phyloP scores from a whole-genome alignment of 306 rosid genomes.

The Pueraria montana region DNA sequence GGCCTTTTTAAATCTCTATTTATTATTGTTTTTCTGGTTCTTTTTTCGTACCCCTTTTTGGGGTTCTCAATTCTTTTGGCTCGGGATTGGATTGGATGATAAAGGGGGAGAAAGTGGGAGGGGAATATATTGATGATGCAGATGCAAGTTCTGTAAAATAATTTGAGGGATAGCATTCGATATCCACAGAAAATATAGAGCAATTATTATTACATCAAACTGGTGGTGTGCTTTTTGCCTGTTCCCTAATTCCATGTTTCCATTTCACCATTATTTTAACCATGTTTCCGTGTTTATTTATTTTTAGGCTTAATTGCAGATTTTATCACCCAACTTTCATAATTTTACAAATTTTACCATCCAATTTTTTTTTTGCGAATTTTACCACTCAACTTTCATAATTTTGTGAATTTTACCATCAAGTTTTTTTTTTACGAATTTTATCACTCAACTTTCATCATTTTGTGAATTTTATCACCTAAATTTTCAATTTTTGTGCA shows the following conservation, averaged over 20 bases:
- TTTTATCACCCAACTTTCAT: too few relatives aligned
- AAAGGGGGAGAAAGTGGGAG: not conserved
- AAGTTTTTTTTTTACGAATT: too few relatives aligned
- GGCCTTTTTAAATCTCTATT: slow-evolving; percentile 33
- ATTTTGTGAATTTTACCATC: too few relatives aligned
- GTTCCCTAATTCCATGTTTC: not conserved
- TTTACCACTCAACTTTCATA: too few relatives aligned
- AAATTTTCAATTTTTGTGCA: too few relatives aligned
- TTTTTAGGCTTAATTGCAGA: too few relatives aligned
- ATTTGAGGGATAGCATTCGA: slow-evolving; percentile 35
- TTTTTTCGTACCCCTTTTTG: not conserved
- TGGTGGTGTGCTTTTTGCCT: not conserved
- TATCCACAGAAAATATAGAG: not conserved
- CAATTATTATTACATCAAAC: not conserved
- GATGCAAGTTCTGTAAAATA: slow-evolving; percentile 35
- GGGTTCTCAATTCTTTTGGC: slow-evolving; percentile 33
- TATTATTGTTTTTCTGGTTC: not conserved
- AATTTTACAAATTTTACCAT: too few relatives aligned
- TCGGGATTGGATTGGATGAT: not conserved
- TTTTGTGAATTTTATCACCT: too few relatives aligned
- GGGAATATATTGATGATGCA: slow-evolving; percentile 24
- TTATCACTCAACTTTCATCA: too few relatives aligned
- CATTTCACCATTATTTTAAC: not conserved
- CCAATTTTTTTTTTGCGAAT: too few relatives aligned
- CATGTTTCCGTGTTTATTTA: too few relatives aligned